Evolutionary conservation across 352 stramenopile species (phyloP).

Genomic region (Globisporangium nodosum): DNA sequence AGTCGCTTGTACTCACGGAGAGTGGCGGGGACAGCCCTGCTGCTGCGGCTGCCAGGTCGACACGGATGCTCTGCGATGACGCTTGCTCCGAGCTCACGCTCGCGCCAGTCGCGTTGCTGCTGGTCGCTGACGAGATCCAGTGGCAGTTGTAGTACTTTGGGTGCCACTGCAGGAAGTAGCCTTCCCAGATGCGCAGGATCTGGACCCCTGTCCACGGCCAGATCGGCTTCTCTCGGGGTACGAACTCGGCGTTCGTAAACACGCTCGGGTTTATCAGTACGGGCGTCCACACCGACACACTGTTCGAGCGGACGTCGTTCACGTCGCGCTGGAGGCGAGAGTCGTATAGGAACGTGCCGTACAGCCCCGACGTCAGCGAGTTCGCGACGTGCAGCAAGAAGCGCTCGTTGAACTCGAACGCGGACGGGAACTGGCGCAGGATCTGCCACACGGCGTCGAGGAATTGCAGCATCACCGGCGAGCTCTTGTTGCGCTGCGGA

Average conservation of each 20-base stretch:
- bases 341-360: constrained; percentile 83
- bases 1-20: neutral
- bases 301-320: constrained; percentile 47
- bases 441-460: constrained; percentile 84
- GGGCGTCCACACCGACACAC: constrained; percentile 76
- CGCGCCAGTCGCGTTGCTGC: neutral
- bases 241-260: constrained; percentile 54
- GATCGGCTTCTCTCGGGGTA: constrained; percentile 41
- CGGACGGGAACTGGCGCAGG: constrained; percentile 64
- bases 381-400: constrained; percentile 82
- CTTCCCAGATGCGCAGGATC: constrained; percentile 77
- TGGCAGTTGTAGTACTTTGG: constrained; percentile 77
- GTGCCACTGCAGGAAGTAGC: constrained; percentile 86
- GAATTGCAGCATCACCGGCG: constrained; percentile 85
- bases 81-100: neutral
- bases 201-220: constrained; percentile 80
- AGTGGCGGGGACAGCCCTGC: neutral
- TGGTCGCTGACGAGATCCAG: constrained; percentile 41
- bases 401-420: constrained; percentile 85
- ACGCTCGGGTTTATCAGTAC: constrained; percentile 42
- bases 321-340: constrained; percentile 58
- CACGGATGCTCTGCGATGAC: neutral
- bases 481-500: constrained; percentile 67
- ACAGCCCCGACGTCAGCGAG: constrained; percentile 69
- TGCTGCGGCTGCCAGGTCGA: neutral